Percentiles rank a stretch among this genome's conserved stretches.
phyloP scores from a whole-genome alignment of 2,329 filamentous ascomycete species.

The Gaeumannomyces tritici region DNA sequence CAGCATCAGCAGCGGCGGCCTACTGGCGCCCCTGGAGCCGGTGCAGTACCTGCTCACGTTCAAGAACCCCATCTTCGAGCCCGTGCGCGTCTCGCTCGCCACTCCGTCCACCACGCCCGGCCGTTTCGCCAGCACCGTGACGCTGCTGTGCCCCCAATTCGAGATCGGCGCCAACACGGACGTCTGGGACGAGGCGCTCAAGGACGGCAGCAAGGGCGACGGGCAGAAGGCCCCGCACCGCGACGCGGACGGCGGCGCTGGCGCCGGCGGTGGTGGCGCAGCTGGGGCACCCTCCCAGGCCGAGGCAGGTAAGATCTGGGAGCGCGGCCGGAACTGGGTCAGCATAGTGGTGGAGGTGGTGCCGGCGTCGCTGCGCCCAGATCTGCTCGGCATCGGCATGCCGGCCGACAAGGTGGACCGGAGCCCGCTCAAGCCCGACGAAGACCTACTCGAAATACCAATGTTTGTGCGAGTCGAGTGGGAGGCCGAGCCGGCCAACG shows the following conservation, averaged over 20 bases:
- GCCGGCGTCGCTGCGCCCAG: constrained; percentile 43
- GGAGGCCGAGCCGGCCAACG: constrained; percentile 58
- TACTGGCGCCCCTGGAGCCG: constrained; percentile 49
- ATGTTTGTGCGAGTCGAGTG: constrained; percentile 90
- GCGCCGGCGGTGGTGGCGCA: constrained; percentile 24
- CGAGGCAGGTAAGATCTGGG: constrained; percentile 94
- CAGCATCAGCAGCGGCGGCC: constrained; percentile 11
- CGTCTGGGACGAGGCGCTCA: constrained; percentile 79
- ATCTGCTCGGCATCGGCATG: constrained; percentile 18
- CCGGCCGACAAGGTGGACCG: constrained; percentile 26
- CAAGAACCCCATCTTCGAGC: constrained; percentile 89
- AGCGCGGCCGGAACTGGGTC: constrained; percentile 87
- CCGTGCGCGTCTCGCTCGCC: constrained; percentile 76
- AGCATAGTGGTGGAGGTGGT: constrained; percentile 89
- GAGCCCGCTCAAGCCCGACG: constrained; percentile 44
- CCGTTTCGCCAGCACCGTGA: constrained; percentile 68
- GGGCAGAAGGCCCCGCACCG: constrained; percentile 5
- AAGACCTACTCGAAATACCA: constrained; percentile 74
- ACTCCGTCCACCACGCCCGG: constrained; percentile 74
- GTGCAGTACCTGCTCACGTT: constrained; percentile 82
- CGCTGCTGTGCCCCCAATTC: constrained; percentile 88
- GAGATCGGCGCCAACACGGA: constrained; percentile 88
- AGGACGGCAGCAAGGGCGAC: constrained; percentile 26
- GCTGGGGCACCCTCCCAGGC: constrained; percentile 45
- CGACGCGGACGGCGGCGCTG: constrained; percentile 12